Evolutionary conservation across 176 grass and related monocot species (phyloP).

Genomic region (Coix lacrymajobi): DNA sequence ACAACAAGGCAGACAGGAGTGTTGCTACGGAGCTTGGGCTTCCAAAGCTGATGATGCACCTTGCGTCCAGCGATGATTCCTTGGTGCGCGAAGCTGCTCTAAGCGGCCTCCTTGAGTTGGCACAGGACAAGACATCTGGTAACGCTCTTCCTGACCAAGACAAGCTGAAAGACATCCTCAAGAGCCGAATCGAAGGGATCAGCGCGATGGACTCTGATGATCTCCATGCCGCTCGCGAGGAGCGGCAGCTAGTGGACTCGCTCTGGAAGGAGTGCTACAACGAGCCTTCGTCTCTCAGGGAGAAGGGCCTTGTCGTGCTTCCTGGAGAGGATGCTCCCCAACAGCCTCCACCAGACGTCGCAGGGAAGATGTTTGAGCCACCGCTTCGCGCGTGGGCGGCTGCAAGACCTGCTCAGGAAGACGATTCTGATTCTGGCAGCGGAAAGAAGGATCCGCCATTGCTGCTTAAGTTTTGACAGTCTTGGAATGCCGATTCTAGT

Average conservation of each 20-base stretch:
- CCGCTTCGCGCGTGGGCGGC: constrained; percentile 45
- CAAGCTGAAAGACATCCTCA: constrained; percentile 62
- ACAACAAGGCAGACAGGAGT: constrained; percentile 54
- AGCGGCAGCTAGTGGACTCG: constrained; percentile 79
- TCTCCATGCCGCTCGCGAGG: constrained; percentile 64
- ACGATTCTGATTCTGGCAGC: neutral
- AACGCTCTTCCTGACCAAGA: constrained; percentile 42
- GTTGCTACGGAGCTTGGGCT: constrained; percentile 56
- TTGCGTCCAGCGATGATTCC: constrained; percentile 58
- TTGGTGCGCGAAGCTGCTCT: constrained; percentile 61
- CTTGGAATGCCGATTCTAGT: neutral
- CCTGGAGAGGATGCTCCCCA: constrained; percentile 61
- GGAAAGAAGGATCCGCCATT: constrained; percentile 62
- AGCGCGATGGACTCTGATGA: constrained; percentile 52
- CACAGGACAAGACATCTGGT: constrained; percentile 20
- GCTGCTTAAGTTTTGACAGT: constrained; percentile 49
- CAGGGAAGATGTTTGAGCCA: constrained; percentile 65
- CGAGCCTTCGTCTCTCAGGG: constrained; percentile 59
- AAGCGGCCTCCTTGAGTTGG: constrained; percentile 65
- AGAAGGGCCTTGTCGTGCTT: constrained; percentile 80
- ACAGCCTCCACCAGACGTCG: constrained; percentile 50
- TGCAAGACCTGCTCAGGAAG: constrained; percentile 15
- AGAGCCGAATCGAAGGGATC: constrained; percentile 64
- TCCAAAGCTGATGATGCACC: constrained; percentile 58
- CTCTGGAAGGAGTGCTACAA: constrained; percentile 83